Evolutionary conservation across 345 rosid genomes (phyloP), one percentile per base, ranked within the genome.

Genomic region (Eucalyptus tenuipes): DNA sequence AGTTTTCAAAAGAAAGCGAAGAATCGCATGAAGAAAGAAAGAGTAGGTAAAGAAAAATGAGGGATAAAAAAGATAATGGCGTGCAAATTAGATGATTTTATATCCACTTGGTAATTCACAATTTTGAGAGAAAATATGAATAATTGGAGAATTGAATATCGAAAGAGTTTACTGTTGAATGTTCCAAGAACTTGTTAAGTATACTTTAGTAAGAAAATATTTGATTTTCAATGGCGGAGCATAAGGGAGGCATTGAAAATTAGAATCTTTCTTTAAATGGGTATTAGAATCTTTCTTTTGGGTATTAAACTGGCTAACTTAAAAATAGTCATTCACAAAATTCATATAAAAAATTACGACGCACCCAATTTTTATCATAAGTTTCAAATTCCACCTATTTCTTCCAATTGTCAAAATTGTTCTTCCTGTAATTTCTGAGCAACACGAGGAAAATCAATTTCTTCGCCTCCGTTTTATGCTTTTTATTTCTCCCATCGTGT

Each of bases 111-210:
- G 18, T 61, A 13, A 61, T 29, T 61, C 33, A 0, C 17, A 29
- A 61, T 13, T 61, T 61, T 0, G 68, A 61, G 17, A 29, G 68
- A 61, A 6, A 61, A 2, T 27, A 29, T 3, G 71, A 61, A 61
- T 61, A 29, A 61, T 61, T 29, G n/a, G 71, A 29, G 16, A 25
- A 57, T 52, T 25, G 15, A 57, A 57, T 29, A 61, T 61, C 0
- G 5, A 61, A 61, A 0, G 10, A 9, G 8, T 13, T 61, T 61
- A 0, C 13, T 3, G 33, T 13, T 1, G 18, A 29, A 29, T 29
- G 71, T 20, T n/a, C 17, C 8, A 7, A 13, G 8, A 61, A 29
- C 8, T 61, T 7, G 17, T 61, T 29, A 29, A 61, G 37, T 3
- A 61, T 61, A 61, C 9, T 29, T 29, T 13, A 29, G 16, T 61